phyloP scores from a whole-genome alignment of 306 rosid genomes.

The Vachellia pachyceras region DNA sequence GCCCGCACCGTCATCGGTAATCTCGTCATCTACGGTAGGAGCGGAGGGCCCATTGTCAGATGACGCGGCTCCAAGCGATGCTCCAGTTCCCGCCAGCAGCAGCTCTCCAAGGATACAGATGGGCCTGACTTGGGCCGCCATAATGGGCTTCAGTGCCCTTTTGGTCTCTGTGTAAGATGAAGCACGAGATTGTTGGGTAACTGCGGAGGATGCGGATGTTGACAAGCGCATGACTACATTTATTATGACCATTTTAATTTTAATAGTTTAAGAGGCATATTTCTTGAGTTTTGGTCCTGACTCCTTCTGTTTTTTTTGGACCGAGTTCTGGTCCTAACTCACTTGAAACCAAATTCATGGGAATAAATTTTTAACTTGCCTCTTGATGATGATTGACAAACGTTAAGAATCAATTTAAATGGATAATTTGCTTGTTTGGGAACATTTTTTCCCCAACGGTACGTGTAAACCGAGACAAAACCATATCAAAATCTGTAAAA shows the following conservation, averaged over 20 bases:
- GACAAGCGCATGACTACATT: not conserved
- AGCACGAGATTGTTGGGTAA: not conserved
- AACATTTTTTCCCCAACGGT: too few relatives aligned
- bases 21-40: not conserved
- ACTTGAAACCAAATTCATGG: not conserved
- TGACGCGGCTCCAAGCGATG: not conserved
- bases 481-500: too few relatives aligned
- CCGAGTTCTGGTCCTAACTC: not conserved
- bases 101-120: slow-evolving; percentile 19
- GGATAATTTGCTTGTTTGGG: too few relatives aligned
- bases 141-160: slow-evolving; percentile 42
- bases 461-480: too few relatives aligned
- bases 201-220: not conserved
- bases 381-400: not conserved
- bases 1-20: not conserved
- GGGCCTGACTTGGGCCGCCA: slow-evolving; percentile 27
- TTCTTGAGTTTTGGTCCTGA: not conserved
- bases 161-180: slow-evolving; percentile 27
- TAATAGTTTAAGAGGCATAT: not conserved
- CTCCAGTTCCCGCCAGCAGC: slow-evolving; percentile 37
- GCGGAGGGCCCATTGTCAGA: not conserved
- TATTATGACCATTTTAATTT: not conserved
- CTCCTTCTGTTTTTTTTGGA: not conserved
- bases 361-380: not conserved
- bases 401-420: too few relatives aligned